Percentiles rank a stretch among this genome's conserved stretches.
phyloP scores from a whole-genome alignment of 2,329 filamentous ascomycete genomes.

The Trichoderma pleuroti region DNA sequence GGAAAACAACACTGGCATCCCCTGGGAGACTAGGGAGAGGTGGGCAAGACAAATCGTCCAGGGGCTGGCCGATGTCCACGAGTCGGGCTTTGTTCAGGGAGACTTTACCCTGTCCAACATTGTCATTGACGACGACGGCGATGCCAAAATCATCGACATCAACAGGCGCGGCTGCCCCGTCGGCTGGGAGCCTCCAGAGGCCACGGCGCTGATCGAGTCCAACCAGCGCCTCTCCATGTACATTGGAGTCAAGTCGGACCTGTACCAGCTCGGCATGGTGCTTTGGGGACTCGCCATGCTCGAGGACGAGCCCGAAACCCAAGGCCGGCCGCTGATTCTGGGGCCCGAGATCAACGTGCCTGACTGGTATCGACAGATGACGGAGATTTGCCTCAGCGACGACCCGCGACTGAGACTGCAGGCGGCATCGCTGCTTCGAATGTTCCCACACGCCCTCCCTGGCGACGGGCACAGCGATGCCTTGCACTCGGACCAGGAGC shows the following conservation, averaged over 20 bases:
- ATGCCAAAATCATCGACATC: constrained; percentile 98
- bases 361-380: constrained; percentile 71
- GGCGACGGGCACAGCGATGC: constrained; percentile 19
- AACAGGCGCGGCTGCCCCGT: constrained; percentile 96
- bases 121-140: constrained; percentile 77
- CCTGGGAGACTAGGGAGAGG: constrained; percentile 71
- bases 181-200: constrained; percentile 95
- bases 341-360: constrained; percentile 63
- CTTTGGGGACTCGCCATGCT: constrained; percentile 86
- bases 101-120: constrained; percentile 98
- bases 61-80: constrained; percentile 88
- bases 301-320: constrained; percentile 83
- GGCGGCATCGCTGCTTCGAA: constrained; percentile 65
- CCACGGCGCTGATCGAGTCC: constrained; percentile 77
- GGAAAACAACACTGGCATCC: constrained; percentile 50
- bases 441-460: constrained; percentile 54
- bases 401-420: constrained; percentile 69
- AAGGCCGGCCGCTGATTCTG: constrained; percentile 65
- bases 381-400: constrained; percentile 72
- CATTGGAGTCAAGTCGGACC: constrained; percentile 94
- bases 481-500: constrained; percentile 26
- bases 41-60: constrained; percentile 92
- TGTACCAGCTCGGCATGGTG: constrained; percentile 96
- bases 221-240: constrained; percentile 93
- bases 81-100: constrained; percentile 93